Evolutionary conservation across 2,329 filamentous ascomycete species (phyloP).

Genomic region (Lachnellula arida): DNA sequence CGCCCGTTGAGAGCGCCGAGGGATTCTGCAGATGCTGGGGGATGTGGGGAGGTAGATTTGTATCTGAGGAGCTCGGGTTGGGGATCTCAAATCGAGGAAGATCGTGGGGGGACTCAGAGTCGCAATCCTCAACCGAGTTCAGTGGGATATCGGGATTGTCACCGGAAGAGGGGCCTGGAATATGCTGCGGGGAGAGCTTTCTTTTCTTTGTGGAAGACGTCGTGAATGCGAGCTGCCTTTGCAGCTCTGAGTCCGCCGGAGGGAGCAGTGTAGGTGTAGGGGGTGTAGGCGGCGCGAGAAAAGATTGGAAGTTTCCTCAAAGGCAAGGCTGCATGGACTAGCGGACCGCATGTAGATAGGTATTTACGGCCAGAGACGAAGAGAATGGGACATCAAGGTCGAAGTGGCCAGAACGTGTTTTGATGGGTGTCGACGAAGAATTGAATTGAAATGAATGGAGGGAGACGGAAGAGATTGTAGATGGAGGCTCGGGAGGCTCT

Average conservation of each 20-base stretch:
- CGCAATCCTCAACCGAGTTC: slow-evolving; percentile 33
- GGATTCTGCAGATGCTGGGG: slow-evolving; percentile 39
- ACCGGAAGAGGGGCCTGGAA: slow-evolving; percentile 18
- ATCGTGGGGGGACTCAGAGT: slow-evolving; percentile 42
- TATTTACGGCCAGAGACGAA: neutral
- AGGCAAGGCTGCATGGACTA: slow-evolving; percentile 10
- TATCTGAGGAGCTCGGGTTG: slow-evolving; percentile 14
- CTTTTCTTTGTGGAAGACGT: slow-evolving; percentile 72
- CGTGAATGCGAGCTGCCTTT: slow-evolving; percentile 62
- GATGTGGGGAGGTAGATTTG: slow-evolving; percentile 47
- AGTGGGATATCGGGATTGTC: slow-evolving; percentile 28
- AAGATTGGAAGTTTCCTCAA: slow-evolving; percentile 16
- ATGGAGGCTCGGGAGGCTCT: neutral
- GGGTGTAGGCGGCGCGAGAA: slow-evolving; percentile 9
- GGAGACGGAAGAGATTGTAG: neutral
- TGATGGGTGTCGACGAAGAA: neutral
- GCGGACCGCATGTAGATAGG: neutral
- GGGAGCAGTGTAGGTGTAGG: slow-evolving; percentile 1
- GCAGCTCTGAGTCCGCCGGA: slow-evolving; percentile 27
- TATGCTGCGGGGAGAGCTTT: slow-evolving; percentile 49
- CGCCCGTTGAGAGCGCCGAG: slow-evolving; percentile 40
- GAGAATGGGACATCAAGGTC: neutral
- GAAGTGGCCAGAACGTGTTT: neutral
- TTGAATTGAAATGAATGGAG: neutral
- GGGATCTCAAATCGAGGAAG: slow-evolving; percentile 37